A percentile compares a stretch with the other conserved stretches of the same genome.
Evolutionary conservation across 495 filamentous ascomycete genomes (phyloP).

Genomic region (Talaromyces trachyspermus): DNA sequence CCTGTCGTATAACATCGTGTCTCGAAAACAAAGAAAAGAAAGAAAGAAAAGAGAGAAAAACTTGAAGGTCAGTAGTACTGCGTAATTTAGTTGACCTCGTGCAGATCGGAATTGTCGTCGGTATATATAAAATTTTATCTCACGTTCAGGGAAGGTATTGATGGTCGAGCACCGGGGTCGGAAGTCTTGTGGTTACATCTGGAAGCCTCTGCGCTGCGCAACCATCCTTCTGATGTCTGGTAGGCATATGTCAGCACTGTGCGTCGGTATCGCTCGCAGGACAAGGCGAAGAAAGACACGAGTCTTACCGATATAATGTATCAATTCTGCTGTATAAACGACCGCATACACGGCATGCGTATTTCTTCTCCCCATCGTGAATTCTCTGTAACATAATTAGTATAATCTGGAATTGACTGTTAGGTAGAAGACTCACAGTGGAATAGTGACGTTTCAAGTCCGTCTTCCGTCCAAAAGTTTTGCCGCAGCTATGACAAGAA

Average conservation of each 20-base stretch:
- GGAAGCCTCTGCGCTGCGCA: background rate
- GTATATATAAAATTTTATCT: no score
- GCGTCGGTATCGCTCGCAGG: no score
- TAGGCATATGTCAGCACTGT: background rate
- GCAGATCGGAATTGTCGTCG: no score
- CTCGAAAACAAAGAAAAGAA: no score
- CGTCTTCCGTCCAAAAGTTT: constrained; percentile 55
- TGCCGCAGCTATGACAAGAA: constrained; percentile 53
- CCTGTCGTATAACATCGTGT: no score
- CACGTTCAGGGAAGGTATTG: no score
- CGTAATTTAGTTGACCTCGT: no score
- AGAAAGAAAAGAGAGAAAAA: no score
- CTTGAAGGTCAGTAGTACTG: no score
- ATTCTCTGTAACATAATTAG: constrained; percentile 35
- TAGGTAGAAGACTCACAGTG: constrained; percentile 48
- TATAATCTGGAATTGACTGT: background rate
- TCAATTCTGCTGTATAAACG: constrained; percentile 74
- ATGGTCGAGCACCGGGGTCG: background rate
- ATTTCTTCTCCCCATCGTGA: constrained; percentile 66
- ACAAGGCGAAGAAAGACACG: no score
- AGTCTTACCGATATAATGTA: constrained; percentile 65
- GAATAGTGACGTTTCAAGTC: constrained; percentile 77
- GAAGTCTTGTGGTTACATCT: background rate
- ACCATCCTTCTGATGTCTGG: constrained; percentile 4
- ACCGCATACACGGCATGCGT: constrained; percentile 64